Base-by-base conservation (phyloP, 371 early-diverging fungal species). In the Apophysomyces variabilis region DNA sequence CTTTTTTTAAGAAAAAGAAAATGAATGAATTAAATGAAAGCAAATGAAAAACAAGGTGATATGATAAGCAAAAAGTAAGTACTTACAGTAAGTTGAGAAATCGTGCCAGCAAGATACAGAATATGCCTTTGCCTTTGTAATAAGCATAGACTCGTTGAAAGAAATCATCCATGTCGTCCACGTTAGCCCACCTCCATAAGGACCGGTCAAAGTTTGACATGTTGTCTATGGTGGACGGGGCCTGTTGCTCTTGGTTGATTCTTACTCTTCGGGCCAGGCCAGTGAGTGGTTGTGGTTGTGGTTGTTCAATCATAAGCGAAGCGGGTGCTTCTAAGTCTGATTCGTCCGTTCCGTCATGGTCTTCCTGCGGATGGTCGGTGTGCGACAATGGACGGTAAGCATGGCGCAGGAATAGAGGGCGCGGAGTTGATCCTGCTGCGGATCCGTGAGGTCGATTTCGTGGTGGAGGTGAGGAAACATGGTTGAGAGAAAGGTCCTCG, bases 171-270 rank as follows among this genome's bases (percentile, higher is more conserved):
- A 93, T 74, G 67, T 92, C 90, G 57, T 87, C 88, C 14, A 91
- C 87, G 68, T 92, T 90, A 44, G 88, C 85, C 96, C 96, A 96
- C 38, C 90, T 84, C 83, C 87, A 89, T 74, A 93, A 76, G n/a
- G 94, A 92, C 13, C 90, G 77, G 69, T 93, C 90, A 18, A 75
- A 73, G 11, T 79, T 71, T 43, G 84, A 69, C 71, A 83, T 77
- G 57, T 69, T 81, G 63, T 69, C 75, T 57, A 70, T 70, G 60
- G 72, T 74, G 7, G 73, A 73, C 13, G 61, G 68, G 64, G 68
- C 54, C 54, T 50, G 54, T 21, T 50, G 54, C 21, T 50, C 54
- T 21, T 50, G 21, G 54, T 50, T 50, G n/a, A 50, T 50, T 26
- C 54, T 16, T 18, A 68, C 56, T 41, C 59, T 66, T 46, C 59